Percentiles rank a stretch among this genome's conserved stretches.
These are phyloP conservation scores for Colletotrichum euphorbiae DNA, from an alignment of 2,329 filamentous ascomycete species.

Conservation along the genomic window DNA sequence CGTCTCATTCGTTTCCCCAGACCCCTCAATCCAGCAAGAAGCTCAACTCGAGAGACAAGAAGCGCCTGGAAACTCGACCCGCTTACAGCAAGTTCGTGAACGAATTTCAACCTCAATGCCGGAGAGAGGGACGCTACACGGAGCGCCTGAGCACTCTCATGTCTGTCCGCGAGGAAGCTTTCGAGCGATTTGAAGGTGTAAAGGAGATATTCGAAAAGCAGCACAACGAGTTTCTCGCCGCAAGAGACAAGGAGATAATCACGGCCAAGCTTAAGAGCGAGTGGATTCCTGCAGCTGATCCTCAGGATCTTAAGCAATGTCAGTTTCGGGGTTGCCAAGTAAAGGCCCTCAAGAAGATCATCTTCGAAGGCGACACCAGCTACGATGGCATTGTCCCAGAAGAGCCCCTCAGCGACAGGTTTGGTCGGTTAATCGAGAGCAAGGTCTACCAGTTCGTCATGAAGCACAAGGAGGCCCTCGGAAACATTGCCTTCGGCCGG, in stretches of 20 bases:
- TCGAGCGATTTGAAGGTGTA: conserved; percentile 60
- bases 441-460: conserved; percentile 20
- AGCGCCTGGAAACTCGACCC: conserved; percentile 64
- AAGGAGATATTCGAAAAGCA: conserved; percentile 57
- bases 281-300: conserved; percentile 2
- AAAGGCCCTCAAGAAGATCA: conserved; percentile 60
- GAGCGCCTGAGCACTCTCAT: conserved; percentile 51
- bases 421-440: background rate
- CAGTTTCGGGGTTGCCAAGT: conserved; percentile 50
- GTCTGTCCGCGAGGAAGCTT: conserved; percentile 63
- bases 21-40: conserved; percentile 47
- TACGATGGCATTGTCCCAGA: conserved; percentile 50
- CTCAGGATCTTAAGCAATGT: conserved; percentile 19
- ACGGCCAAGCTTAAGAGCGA: conserved; percentile 41
- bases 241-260: conserved; percentile 49
- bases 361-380: conserved; percentile 57
- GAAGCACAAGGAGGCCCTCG: conserved; percentile 5
- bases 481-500: background rate
- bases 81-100: conserved; percentile 72
- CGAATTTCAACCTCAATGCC: conserved; percentile 69
- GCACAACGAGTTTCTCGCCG: conserved; percentile 54
- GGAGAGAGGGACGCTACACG: conserved; percentile 52
- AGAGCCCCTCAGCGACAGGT: background rate
- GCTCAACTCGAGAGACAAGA: conserved; percentile 67
- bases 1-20: background rate